phyloP scores from a whole-genome alignment of 225 moss, liverwort and hornwort genomes.

The Polytrichum formosum region DNA sequence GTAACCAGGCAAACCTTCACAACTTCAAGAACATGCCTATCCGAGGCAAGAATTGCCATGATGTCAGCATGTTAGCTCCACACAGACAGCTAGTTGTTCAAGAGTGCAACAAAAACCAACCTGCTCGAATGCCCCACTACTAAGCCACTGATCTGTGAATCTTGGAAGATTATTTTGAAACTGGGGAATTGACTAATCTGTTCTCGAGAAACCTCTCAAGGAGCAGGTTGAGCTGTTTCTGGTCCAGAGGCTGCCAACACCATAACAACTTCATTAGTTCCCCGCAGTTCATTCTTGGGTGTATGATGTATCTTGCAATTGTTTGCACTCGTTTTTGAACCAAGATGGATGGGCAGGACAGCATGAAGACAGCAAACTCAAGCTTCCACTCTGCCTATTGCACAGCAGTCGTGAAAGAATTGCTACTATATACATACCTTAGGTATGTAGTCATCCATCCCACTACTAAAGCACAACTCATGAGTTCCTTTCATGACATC shows the following conservation, averaged over 20 bases:
- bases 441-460: slow-evolving; percentile 82
- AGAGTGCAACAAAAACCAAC: too few species aligned
- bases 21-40: too few species aligned
- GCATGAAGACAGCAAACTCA: not conserved
- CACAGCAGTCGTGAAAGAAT: not conserved
- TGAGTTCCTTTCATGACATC: slow-evolving; percentile 86
- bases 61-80: too few species aligned
- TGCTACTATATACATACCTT: slow-evolving; percentile 32
- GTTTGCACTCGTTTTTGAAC: not conserved
- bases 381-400: not conserved
- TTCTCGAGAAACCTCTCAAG: slow-evolving; percentile 9
- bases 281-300: too few species aligned
- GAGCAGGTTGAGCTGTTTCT: slow-evolving; percentile 11
- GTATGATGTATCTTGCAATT: not conserved
- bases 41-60: too few species aligned
- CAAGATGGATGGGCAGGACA: not conserved
- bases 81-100: too few species aligned
- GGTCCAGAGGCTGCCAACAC: slow-evolving; percentile 6
- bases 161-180: too few species aligned
- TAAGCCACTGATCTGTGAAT: too few species aligned
- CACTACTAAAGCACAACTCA: slow-evolving; percentile 57
- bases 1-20: too few species aligned
- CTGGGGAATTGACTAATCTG: slow-evolving; percentile 8
- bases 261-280: not conserved
- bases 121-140: too few species aligned